phyloP scores from a whole-genome alignment of 2,329 filamentous ascomycete genomes.

The Aspergillus awamori region DNA sequence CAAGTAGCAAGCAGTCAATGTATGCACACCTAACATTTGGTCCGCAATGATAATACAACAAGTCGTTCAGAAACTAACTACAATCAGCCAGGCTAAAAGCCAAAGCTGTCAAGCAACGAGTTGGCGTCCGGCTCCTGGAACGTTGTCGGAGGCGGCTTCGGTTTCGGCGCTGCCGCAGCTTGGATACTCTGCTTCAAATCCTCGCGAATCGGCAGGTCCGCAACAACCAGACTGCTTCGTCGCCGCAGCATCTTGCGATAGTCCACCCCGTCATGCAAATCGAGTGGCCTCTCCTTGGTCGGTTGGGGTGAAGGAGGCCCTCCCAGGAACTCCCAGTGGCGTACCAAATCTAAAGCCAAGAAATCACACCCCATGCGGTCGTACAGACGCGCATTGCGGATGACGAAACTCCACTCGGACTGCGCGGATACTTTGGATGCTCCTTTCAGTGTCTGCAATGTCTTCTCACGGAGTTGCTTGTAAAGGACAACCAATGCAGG shows the following conservation, averaged over 20 bases:
- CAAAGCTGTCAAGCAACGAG: constrained; percentile 89
- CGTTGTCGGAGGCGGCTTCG: constrained; percentile 65
- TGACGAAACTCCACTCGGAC: constrained; percentile 84
- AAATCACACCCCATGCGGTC: constrained; percentile 92
- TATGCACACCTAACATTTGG: too few species aligned
- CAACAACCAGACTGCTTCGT: constrained; percentile 76
- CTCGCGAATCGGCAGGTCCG: constrained; percentile 59
- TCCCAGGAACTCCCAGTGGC: constrained; percentile 54
- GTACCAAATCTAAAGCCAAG: constrained; percentile 76
- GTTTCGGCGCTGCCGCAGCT: constrained; percentile 28
- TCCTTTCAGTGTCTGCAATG: constrained; percentile 80
- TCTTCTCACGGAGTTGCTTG: constrained; percentile 78
- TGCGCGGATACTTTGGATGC: constrained; percentile 76
- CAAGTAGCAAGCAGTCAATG: too few species aligned
- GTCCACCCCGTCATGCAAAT: constrained; percentile 51
- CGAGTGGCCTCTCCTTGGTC: constrained; percentile 42
- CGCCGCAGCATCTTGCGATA: constrained; percentile 70
- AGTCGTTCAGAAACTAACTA: background rate
- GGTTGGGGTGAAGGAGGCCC: constrained; percentile 25
- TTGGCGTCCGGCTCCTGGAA: constrained; percentile 93
- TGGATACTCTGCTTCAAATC: constrained; percentile 47
- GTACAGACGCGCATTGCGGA: constrained; percentile 82
- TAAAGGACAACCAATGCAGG: constrained; percentile 87
- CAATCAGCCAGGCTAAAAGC: constrained; percentile 62
- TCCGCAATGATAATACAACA: too few species aligned